phyloP scores from a whole-genome alignment of 1,139 yeast species.

The Candida albicans region DNA sequence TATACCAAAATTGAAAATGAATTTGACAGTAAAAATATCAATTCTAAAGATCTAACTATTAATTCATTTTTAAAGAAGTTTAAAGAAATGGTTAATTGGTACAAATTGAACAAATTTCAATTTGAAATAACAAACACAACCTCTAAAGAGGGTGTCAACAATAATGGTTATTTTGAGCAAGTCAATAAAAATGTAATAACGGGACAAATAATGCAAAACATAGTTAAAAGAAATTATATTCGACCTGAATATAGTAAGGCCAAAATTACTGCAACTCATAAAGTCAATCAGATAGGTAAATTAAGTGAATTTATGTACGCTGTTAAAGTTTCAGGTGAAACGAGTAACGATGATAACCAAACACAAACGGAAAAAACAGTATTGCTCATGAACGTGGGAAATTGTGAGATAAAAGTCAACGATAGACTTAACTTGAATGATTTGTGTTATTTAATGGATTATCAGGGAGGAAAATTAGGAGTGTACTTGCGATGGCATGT shows the following conservation, averaged over 20 bases:
- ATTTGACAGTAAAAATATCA: neutral
- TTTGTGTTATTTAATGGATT: constrained; percentile 2
- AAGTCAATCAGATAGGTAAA: constrained; percentile 1
- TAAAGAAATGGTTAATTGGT: constrained; percentile 8
- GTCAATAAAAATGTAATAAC: neutral
- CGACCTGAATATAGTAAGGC: constrained; percentile 4
- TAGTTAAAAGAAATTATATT: neutral
- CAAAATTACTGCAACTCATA: constrained; percentile 12
- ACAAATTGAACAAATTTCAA: constrained; percentile 8
- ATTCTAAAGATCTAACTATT: constrained; percentile 5
- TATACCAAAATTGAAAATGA: constrained; percentile 9
- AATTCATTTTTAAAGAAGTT: constrained; percentile 2
- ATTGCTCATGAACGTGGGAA: constrained; percentile 7
- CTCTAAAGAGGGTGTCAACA: neutral
- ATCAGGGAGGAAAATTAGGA: constrained; percentile 6
- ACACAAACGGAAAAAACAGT: constrained; percentile 3
- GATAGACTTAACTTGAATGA: constrained; percentile 7
- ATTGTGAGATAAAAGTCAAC: constrained; percentile 5
- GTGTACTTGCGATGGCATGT: constrained; percentile 15
- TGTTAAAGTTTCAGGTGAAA: constrained; percentile 3
- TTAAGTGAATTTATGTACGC: constrained; percentile 10
- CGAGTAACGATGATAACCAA: neutral
- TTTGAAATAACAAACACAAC: constrained; percentile 2
- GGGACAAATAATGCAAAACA: neutral
- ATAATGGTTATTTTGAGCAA: neutral